phyloP scores from a whole-genome alignment of 257 asterid species.

The Lithospermum erythrorhizon region DNA sequence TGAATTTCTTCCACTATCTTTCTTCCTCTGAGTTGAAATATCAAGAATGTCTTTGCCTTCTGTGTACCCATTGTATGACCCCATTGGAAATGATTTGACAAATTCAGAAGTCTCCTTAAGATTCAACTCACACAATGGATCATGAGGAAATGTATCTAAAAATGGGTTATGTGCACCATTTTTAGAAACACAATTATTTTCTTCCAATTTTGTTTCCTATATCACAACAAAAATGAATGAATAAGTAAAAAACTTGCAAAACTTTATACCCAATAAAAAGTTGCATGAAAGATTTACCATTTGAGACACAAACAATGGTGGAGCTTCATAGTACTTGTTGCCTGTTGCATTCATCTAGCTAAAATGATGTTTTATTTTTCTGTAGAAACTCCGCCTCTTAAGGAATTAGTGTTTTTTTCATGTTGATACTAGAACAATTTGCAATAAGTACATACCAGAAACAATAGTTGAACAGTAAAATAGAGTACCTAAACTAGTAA shows the following conservation, averaged over 20 bases:
- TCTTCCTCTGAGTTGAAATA: slow-evolving; percentile 29
- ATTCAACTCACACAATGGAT: slow-evolving; percentile 76
- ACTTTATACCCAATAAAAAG: background rate
- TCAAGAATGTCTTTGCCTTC: slow-evolving; percentile 25
- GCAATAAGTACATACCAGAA: slow-evolving; percentile 20
- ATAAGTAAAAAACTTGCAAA: background rate
- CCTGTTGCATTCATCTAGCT: slow-evolving; percentile 48
- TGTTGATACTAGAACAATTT: slow-evolving; percentile 13
- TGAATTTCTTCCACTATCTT: slow-evolving; percentile 19
- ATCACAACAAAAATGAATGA: slow-evolving; percentile 9
- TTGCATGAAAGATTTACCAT: slow-evolving; percentile 20
- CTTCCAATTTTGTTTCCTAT: slow-evolving; percentile 45
- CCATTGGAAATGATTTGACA: slow-evolving; percentile 56
- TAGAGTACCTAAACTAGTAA: slow-evolving; percentile 4
- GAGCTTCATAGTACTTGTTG: slow-evolving; percentile 36
- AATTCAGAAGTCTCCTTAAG: slow-evolving; percentile 82
- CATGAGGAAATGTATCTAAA: slow-evolving; percentile 37
- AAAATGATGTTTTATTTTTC: background rate
- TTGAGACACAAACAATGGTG: slow-evolving; percentile 42
- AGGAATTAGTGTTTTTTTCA: slow-evolving; percentile 11
- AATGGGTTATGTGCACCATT: slow-evolving; percentile 39
- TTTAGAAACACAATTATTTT: slow-evolving; percentile 20
- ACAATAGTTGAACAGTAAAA: slow-evolving; percentile 8
- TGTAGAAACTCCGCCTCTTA: slow-evolving; percentile 2
- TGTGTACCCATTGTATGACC: slow-evolving; percentile 6